Evolutionary conservation across 768 basidiomycete species (phyloP).

Genomic region (Leucocoprinus sp.): DNA sequence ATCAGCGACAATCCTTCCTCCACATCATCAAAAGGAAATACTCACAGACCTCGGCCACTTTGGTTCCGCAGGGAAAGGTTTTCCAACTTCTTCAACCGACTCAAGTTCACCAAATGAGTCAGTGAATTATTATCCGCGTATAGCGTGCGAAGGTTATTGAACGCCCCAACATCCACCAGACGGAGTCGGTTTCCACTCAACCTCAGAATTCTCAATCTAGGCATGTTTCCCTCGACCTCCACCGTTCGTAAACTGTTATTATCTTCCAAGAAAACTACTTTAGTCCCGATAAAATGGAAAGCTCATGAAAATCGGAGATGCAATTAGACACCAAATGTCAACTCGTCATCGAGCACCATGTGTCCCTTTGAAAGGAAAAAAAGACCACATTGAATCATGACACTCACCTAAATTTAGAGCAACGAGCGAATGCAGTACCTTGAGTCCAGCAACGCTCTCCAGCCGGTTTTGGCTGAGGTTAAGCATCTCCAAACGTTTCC

Average conservation of each 20-base stretch:
- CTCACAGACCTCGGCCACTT: constrained; percentile 66
- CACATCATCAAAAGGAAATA: constrained; percentile 22
- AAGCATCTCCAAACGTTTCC: constrained; percentile 70
- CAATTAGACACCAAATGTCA: not conserved
- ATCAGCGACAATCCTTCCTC: constrained; percentile 14
- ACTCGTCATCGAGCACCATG: constrained; percentile 3
- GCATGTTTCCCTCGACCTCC: constrained; percentile 45
- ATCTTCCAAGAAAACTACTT: constrained; percentile 36
- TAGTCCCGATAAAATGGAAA: constrained; percentile 6
- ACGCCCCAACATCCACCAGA: constrained; percentile 51
- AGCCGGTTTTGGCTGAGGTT: constrained; percentile 76
- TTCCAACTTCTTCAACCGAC: constrained; percentile 66
- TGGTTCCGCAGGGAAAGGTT: constrained; percentile 91
- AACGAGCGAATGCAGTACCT: constrained; percentile 51
- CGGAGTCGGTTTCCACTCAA: constrained; percentile 75
- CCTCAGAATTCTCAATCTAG: constrained; percentile 74
- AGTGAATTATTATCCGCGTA: constrained; percentile 86
- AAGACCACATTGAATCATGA: constrained; percentile 14
- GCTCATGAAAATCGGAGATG: not conserved
- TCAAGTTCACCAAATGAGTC: constrained; percentile 39
- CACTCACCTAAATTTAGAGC: constrained; percentile 77
- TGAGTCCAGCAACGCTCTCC: constrained; percentile 48
- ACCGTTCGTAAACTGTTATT: constrained; percentile 59
- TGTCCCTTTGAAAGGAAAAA: not conserved
- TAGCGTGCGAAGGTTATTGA: constrained; percentile 75